Base-by-base conservation (phyloP, 1,284 basidiomycete genomes). In the Naganishia sp. region DNA sequence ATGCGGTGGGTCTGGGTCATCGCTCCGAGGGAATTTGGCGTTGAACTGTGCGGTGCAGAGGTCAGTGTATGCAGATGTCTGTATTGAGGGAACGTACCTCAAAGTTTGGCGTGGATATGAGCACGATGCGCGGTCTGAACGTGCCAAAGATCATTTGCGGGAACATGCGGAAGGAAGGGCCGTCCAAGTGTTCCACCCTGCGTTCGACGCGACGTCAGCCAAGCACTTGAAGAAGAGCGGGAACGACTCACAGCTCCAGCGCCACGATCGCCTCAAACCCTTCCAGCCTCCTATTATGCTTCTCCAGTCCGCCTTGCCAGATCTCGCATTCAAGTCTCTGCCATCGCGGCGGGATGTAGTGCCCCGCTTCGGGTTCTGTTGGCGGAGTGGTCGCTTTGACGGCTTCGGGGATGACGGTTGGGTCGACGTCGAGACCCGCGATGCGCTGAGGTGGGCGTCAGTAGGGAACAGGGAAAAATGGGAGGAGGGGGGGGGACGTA, bases 71-170 rank as follows among this genome's bases (percentile, higher is more conserved):
- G 43, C 43, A 10, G 15, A 28, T 21, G 9, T 9, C 49, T 10
- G 7, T 9, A 31, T 53, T 9, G 43, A 33, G 46, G 28, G 7
- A 16, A 73, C 76, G 72, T 55, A 78, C 78, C 10, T 84, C 86
- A 78, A 90, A 93, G 16, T 90, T 92, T 0, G 94, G 94, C 0
- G 94, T 97, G 0, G 93, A 95, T 70, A 97, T 78, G 45, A 98
- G 83, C 48, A 95, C 81, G 56, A 90, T 74, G 44, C 85, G 83
- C 1, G 94, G 94, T 61, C 87, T 85, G 75, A 96, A 97, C 18
- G 86, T 83, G 0, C 92, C 92, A 45, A 97, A 84, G 9, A 95
- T 81, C 63, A 89, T 82, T 13, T 90, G 90, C 3, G 88, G 87
- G 73, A 94, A 92, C n/a, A 84, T 82, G 6, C 84, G 82, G n/a